A percentile compares a stretch with the other conserved stretches of the same genome.
These are phyloP conservation scores for Aspergillus felis DNA, from an alignment of 2,329 filamentous ascomycete genomes.

Conservation along the genomic window DNA sequence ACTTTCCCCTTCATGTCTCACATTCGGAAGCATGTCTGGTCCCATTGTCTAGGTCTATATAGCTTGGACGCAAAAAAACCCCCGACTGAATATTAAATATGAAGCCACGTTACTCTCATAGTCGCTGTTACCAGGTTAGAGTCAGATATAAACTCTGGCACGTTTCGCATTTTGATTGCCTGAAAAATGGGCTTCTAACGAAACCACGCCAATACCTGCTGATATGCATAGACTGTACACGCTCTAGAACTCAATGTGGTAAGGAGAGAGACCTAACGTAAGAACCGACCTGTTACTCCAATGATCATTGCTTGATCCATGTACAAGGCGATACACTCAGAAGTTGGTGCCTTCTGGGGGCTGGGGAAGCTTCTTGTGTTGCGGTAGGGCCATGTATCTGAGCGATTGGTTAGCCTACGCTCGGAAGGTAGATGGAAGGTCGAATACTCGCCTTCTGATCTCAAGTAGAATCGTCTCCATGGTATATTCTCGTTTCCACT, in stretches of 20 bases:
- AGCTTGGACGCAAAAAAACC: neutral
- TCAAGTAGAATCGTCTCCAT: slow-evolving; percentile 94
- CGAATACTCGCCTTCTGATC: slow-evolving; percentile 62
- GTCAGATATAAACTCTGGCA: neutral
- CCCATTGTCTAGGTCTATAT: too few species aligned
- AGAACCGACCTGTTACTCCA: slow-evolving; percentile 30
- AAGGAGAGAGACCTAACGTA: slow-evolving; percentile 19
- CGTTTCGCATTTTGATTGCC: neutral
- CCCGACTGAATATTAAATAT: neutral
- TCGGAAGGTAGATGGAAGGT: slow-evolving; percentile 16
- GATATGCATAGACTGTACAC: slow-evolving; percentile 38
- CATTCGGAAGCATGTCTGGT: neutral
- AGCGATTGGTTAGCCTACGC: slow-evolving; percentile 23
- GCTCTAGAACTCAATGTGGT: slow-evolving; percentile 25
- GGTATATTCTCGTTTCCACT: slow-evolving; percentile 90
- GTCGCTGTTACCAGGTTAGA: neutral
- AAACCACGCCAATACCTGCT: slow-evolving; percentile 30
- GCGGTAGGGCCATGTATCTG: slow-evolving; percentile 88
- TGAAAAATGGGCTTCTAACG: slow-evolving; percentile 18
- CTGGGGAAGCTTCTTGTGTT: slow-evolving; percentile 93
- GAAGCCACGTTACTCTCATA: neutral
- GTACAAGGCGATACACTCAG: slow-evolving; percentile 22
- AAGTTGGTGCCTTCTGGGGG: slow-evolving; percentile 78
- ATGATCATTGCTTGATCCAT: slow-evolving; percentile 19
- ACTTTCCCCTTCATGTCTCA: neutral